Evolutionary conservation across 2,329 filamentous ascomycete species (phyloP), one percentile per base, ranked within the genome.

Genomic region (Magnaporthiopsis incrustans): DNA sequence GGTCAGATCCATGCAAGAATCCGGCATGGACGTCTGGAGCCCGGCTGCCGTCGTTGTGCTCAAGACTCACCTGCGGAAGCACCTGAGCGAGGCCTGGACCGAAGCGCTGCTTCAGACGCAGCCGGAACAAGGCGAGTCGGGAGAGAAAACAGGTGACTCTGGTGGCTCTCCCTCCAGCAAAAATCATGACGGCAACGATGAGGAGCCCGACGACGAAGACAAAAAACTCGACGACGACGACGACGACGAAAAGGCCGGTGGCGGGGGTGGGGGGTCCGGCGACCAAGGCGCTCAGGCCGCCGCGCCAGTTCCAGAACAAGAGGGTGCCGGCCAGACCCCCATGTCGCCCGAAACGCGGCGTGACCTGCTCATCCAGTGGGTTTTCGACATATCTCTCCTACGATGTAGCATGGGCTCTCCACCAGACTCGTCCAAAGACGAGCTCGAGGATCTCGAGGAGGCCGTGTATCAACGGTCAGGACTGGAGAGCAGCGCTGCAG

Each of bases 21-120:
- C 83, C 3, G 93, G 93, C 0, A 79, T 84, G 59, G 94, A 97
- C 73, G 75, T 97, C 3, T 98, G 93, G 93, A 92, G 88, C 63
- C 82, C 85, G 2, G 79, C 81, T 2, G 89, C 90, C 0, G 83
- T 93, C 1, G 69, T 70, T 0, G 77, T 79, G 0, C 71, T 96
- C 67, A 95, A 92, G 75, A 72, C 70, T n/a, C 73, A 79, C 59
- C 71, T 92, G 7, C 73, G 78, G 7, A 74, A 75, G 57, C 76
- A 81, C 61, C 72, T 94, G 1, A 75, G 75, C n/a, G 73, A 75
- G 62, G 69, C 73, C 10, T 86, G 84, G 84, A 71, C 71, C 11
- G 73, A 76, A 59, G 73, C 78, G 63, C 68, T 87, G 64, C 70
- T 73, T 65, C 66, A 64, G 64, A 63, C 15, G 71, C 67, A 62